Evolutionary conservation across 2,329 filamentous ascomycete genomes (phyloP).

Genomic region (Alternaria sp.): DNA sequence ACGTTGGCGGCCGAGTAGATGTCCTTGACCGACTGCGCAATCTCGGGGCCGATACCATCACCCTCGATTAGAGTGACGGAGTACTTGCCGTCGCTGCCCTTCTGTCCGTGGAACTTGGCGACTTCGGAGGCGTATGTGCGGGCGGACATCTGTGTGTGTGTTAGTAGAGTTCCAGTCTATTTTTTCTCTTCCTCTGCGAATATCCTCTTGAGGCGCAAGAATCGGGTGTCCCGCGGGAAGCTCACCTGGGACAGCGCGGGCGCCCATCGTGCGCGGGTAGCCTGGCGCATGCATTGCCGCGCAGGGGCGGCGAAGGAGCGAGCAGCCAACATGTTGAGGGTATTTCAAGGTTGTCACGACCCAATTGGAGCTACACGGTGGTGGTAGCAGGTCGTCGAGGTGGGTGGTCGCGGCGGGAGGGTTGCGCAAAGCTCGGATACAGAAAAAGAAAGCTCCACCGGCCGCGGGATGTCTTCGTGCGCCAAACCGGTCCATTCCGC

Average conservation of each 20-base stretch:
- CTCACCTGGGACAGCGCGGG: constrained; percentile 65
- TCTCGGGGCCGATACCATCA: constrained; percentile 98
- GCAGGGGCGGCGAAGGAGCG: constrained; percentile 78
- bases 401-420: constrained; percentile 26
- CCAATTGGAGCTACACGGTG: constrained; percentile 44
- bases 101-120: constrained; percentile 91
- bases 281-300: constrained; percentile 78
- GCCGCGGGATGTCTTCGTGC: constrained; percentile 17
- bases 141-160: constrained; percentile 31
- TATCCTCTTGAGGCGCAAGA: neutral
- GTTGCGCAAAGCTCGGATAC: constrained; percentile 34
- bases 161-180: constrained; percentile 5
- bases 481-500: constrained; percentile 9
- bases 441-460: constrained; percentile 41
- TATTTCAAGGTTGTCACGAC: constrained; percentile 25
- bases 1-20: constrained; percentile 97
- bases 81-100: constrained; percentile 91
- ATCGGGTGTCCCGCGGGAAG: constrained; percentile 4
- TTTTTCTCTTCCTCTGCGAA: neutral
- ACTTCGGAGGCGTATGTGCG: constrained; percentile 69
- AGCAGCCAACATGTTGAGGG: constrained; percentile 78
- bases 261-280: constrained; percentile 56
- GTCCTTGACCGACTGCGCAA: constrained; percentile 96
- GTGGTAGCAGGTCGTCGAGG: constrained; percentile 37
- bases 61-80: constrained; percentile 97